These are phyloP conservation scores for Sugiyamaella mastotermitis DNA, from an alignment of 805 yeast species.

Conservation along the genomic window DNA sequence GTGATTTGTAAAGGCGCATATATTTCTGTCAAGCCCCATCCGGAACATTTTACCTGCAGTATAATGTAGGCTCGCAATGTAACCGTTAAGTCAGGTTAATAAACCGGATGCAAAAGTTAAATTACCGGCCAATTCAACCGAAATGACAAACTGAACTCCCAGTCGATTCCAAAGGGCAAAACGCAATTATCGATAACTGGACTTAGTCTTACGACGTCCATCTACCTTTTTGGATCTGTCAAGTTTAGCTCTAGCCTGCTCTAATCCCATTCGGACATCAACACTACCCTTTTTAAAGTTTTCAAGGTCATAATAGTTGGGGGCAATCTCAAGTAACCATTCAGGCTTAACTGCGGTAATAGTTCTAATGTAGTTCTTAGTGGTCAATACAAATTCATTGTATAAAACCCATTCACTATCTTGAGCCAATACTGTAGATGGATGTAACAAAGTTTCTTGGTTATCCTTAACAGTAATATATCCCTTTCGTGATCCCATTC, in stretches of 20 bases:
- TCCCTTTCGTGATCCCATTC: conserved; percentile 51
- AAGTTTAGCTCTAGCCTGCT: conserved; percentile 47
- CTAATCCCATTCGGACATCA: conserved; percentile 64
- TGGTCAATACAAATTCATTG: conserved; percentile 90
- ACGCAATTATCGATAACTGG: no score
- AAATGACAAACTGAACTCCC: no score
- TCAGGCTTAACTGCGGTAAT: conserved; percentile 88
- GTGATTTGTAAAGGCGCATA: no score
- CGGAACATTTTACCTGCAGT: no score
- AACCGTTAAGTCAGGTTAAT: no score
- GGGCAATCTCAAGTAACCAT: conserved; percentile 81
- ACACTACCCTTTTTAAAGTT: conserved; percentile 66
- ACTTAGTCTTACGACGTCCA: no score
- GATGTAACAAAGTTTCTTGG: conserved; percentile 92
- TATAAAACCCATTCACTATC: conserved; percentile 92
- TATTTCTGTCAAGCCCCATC: no score
- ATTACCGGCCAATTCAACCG: no score
- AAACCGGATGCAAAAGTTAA: no score
- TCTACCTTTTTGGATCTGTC: conserved; percentile 7
- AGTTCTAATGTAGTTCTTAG: conserved; percentile 90
- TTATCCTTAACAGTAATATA: conserved; percentile 90
- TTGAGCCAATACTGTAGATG: conserved; percentile 82
- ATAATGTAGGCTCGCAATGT: no score
- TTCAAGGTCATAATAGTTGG: conserved; percentile 58
- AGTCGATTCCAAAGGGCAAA: no score